Evolutionary conservation across 257 asterid species (phyloP), one percentile per base, ranked within the genome.

Genomic region (Solanum bulbocastanum): DNA sequence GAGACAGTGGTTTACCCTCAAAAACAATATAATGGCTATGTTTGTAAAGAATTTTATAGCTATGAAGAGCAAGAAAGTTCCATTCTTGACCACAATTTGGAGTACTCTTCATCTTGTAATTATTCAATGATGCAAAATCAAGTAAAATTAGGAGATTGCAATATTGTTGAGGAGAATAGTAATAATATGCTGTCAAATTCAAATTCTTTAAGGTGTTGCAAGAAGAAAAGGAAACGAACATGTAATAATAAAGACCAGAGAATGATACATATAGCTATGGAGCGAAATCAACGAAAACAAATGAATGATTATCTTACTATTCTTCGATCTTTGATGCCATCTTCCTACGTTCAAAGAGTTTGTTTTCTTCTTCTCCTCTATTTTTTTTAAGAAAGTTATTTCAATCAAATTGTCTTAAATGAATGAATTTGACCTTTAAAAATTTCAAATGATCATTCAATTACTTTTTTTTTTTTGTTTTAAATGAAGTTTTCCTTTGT

Each of bases 341-440:
- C 91, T 35, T 90, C 93, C 5, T 90, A 91, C 42, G 93, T 89
- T 73, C 92, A 89, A 89, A 89, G 91, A 89, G 93, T 91, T 68
- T 37, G 83, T 39, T 62, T 56, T 56, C 65, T 56, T 56, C n/a
- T 18, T 56, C 65, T 18, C 11, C n/a, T 16, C 3, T 49, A 12
- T 52, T 52, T 5, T 4, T 49, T 15, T 6, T 0, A 15, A 15
- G n/a, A 56, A 56, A 56, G n/a, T 56, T 56, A 56, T 18, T 56
- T 56, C n/a, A 56, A 18, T 56, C n/a, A 4, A 49, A 56, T 52
- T 10, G 2, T 52, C 10, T 52, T 6, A 15, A 14, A 46, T 12
- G 18, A 2, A 52, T 52, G 10, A 52, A 18, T 6, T 52, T 18
- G n/a, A 56, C n/a, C n/a, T 18, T 56, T 6, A 56, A 56, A 56